These are phyloP conservation scores for Monilinia fructigena DNA, from an alignment of 2,329 filamentous ascomycete genomes.

Conservation along the genomic window DNA sequence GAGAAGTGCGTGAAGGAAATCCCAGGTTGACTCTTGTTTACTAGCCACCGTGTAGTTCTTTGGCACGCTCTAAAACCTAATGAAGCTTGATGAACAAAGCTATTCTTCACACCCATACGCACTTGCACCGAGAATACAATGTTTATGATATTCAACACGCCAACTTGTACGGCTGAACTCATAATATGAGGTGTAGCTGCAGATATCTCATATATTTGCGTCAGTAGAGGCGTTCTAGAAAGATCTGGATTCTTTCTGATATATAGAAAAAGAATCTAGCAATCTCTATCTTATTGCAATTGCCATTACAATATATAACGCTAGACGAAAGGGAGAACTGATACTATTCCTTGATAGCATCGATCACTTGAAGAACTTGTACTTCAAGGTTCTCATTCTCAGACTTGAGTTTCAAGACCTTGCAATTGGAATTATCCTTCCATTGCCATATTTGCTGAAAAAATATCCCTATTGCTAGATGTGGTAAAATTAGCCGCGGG, in stretches of 20 bases:
- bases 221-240: conserved; percentile 36
- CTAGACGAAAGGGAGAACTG: conserved; percentile 47
- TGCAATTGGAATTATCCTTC: conserved; percentile 48
- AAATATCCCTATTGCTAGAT: background rate
- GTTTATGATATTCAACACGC: background rate
- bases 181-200: conserved; percentile 47
- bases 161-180: background rate
- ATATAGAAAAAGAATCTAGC: conserved; percentile 29
- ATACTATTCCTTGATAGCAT: conserved; percentile 44
- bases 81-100: conserved; percentile 38
- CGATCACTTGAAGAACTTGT: conserved; percentile 46
- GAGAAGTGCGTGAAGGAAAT: conserved; percentile 61
- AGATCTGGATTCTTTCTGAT: conserved; percentile 24
- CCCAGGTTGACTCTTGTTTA: conserved; percentile 45
- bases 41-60: conserved; percentile 30
- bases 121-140: background rate
- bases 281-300: conserved; percentile 47
- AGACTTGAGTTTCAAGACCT: conserved; percentile 52
- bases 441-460: conserved; percentile 46
- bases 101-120: conserved; percentile 26
- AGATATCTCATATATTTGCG: conserved; percentile 47
- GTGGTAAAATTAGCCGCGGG: background rate
- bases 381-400: conserved; percentile 56
- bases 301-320: conserved; percentile 49
- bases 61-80: background rate